Evolutionary conservation across 2,329 filamentous ascomycete species (phyloP).

Genomic region (Pyrenophora teres): DNA sequence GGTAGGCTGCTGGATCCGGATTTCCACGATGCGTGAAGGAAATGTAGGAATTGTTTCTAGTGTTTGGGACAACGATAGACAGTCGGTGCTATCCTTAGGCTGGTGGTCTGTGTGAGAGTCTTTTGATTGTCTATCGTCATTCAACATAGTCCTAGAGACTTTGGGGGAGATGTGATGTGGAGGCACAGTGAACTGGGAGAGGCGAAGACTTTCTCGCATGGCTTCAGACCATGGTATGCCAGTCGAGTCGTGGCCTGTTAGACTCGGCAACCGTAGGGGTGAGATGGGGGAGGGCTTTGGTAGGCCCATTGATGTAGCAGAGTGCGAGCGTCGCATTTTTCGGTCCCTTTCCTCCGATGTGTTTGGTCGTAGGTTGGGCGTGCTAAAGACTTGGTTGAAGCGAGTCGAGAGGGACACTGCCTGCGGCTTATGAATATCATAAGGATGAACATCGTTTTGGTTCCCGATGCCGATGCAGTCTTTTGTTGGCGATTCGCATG

Average conservation of each 20-base stretch:
- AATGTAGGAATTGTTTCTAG: not conserved
- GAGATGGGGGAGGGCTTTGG: constrained; percentile 29
- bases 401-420: constrained; percentile 21
- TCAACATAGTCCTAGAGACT: constrained; percentile 15
- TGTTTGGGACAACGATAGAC: not conserved
- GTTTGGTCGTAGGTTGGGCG: constrained; percentile 35
- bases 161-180: constrained; percentile 18
- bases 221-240: constrained; percentile 34
- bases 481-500: constrained; percentile 31
- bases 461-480: constrained; percentile 13
- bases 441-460: constrained; percentile 22
- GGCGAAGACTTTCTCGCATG: constrained; percentile 36
- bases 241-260: constrained; percentile 28
- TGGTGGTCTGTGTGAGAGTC: not conserved
- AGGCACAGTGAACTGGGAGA: constrained; percentile 34
- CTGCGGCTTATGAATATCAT: constrained; percentile 27
- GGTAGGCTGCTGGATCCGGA: constrained; percentile 29
- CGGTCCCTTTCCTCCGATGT: constrained; percentile 20
- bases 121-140: not conserved
- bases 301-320: constrained; percentile 33
- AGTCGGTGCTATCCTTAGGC: not conserved
- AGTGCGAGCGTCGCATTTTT: constrained; percentile 37
- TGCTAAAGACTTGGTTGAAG: constrained; percentile 36
- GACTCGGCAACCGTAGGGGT: constrained; percentile 37
- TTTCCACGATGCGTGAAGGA: constrained; percentile 16